A percentile compares a stretch with the other conserved stretches of the same genome.
Conservation (phyloP, 176 grass and related monocot species). For the Aegilops tauschii region DNA sequence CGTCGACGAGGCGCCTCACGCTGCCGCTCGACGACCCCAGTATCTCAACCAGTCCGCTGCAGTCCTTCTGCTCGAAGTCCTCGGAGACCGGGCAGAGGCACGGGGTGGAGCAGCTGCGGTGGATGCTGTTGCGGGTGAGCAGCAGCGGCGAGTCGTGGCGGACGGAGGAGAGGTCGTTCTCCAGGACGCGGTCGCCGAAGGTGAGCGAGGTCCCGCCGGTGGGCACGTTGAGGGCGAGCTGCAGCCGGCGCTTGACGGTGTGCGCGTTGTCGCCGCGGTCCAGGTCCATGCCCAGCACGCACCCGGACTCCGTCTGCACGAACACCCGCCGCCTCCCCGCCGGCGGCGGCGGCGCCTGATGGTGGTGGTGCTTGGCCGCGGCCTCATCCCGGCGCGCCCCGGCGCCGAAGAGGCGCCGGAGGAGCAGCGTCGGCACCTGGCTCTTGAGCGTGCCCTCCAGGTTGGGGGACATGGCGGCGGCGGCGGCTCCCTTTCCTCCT, state of each 20-base stretch:
- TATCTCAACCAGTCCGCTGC: slow-evolving; percentile 50
- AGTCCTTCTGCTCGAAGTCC: slow-evolving; percentile 59
- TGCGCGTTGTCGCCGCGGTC: slow-evolving; percentile 73
- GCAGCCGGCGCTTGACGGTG: slow-evolving; percentile 70
- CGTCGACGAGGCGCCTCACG: slow-evolving; percentile 52
- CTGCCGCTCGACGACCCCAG: slow-evolving; percentile 55
- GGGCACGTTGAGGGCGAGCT: slow-evolving; percentile 76
- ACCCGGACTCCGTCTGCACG: slow-evolving; percentile 82
- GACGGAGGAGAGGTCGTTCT: slow-evolving; percentile 68
- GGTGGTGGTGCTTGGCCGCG: slow-evolving; percentile 20
- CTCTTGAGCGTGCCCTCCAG: slow-evolving; percentile 49
- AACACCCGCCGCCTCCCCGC: slow-evolving; percentile 69
- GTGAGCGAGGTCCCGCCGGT: slow-evolving; percentile 70
- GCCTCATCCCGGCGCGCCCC: slow-evolving; percentile 34
- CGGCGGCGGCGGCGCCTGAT: slow-evolving; percentile 22
- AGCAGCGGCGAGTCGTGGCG: slow-evolving; percentile 58
- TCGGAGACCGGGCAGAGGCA: slow-evolving; percentile 62
- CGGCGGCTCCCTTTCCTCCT: slow-evolving; percentile 46
- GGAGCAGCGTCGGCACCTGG: slow-evolving; percentile 62
- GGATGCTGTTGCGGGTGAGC: slow-evolving; percentile 69
- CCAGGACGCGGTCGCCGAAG: slow-evolving; percentile 71
- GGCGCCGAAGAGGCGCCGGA: slow-evolving; percentile 36
- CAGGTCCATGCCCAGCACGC: slow-evolving; percentile 73
- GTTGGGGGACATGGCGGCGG: slow-evolving; percentile 62
- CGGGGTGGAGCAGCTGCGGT: slow-evolving; percentile 80